Evolutionary conservation across 2,329 filamentous ascomycete species (phyloP).

Genomic region (Diaporthe eres): DNA sequence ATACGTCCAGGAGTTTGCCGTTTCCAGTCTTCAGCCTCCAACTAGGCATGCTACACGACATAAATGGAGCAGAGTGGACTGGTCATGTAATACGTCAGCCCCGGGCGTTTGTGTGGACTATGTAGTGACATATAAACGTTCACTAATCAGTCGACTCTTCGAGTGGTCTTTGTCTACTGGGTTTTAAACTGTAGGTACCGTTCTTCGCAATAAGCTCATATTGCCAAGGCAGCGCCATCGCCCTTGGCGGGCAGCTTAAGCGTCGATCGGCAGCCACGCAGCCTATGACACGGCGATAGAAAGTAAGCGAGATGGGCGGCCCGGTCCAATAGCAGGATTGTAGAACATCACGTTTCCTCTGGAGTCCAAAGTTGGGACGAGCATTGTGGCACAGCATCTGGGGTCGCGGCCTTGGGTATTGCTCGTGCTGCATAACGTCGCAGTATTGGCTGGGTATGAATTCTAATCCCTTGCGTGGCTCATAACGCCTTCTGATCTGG

Average conservation of each 20-base stretch:
- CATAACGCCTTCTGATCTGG: constrained; percentile 19
- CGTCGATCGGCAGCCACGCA: constrained; percentile 14
- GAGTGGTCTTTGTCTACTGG: not conserved
- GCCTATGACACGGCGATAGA: not conserved
- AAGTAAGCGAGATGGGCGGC: not conserved
- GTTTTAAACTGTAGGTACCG: too few species aligned
- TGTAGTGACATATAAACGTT: too few species aligned
- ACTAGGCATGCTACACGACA: not conserved
- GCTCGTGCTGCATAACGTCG: constrained; percentile 16
- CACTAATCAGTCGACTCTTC: not conserved
- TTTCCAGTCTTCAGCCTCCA: not conserved
- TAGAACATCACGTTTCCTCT: constrained; percentile 1
- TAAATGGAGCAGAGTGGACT: not conserved
- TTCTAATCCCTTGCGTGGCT: not conserved
- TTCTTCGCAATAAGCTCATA: not conserved
- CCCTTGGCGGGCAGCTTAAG: not conserved
- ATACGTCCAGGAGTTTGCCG: not conserved
- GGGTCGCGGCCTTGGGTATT: not conserved
- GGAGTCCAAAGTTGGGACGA: not conserved
- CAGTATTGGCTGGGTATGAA: constrained; percentile 10
- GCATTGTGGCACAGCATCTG: constrained; percentile 9
- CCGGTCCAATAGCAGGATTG: not conserved
- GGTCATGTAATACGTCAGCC: not conserved
- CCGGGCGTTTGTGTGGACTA: not conserved
- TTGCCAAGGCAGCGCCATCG: constrained; percentile 3